Evolutionary conservation across 179 eudicot genomes (phyloP), one percentile per base, ranked within the genome.

Genomic region (Pouteria campechiana): DNA sequence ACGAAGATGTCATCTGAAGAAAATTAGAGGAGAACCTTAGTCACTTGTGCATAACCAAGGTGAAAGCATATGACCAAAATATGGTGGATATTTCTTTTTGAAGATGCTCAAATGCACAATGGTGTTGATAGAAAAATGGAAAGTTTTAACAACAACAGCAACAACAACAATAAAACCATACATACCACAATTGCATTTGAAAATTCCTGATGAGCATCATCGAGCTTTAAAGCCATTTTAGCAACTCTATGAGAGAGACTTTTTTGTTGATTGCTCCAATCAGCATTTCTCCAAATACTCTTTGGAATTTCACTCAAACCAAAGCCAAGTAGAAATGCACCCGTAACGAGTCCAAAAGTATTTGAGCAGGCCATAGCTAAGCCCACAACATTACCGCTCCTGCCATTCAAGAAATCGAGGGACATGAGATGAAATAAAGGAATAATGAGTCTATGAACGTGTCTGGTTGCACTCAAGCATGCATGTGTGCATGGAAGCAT

Each of bases 341-440:
- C 98, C 7, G 95, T 90, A 45, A 90, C 94, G 49, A 90, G 98
- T 60, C 98, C 98, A 59, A 90, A 90, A 14, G 98, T 90, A 64
- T 90, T 90, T 24, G 98, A 90, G 73, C 95, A 81, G 15, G 87
- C 98, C 98, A 90, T 90, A 17, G 95, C 95, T 54, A 79, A 75
- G 51, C 90, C 95, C 50, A 76, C 42, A 43, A 75, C 64, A 54
- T 72, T 76, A 33, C 73, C 75, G 49, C 57, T 48, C 95, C 98
- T 90, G 73, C 32, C 24, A 50, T 48, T 40, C 38, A 52, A 60
- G 28, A 16, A n/a, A 58, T 57, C 48, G 32, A 34, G 27, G 25
- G 32, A 35, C 5, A 35, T 8, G 38, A 32, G 48, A 50, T 8
- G 25, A 37, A 20, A 17, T 5, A 37, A 25, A 25, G 20, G 17